Evolutionary conservation across 306 rosid species (phyloP).

Genomic region (Lathyrus sativus): DNA sequence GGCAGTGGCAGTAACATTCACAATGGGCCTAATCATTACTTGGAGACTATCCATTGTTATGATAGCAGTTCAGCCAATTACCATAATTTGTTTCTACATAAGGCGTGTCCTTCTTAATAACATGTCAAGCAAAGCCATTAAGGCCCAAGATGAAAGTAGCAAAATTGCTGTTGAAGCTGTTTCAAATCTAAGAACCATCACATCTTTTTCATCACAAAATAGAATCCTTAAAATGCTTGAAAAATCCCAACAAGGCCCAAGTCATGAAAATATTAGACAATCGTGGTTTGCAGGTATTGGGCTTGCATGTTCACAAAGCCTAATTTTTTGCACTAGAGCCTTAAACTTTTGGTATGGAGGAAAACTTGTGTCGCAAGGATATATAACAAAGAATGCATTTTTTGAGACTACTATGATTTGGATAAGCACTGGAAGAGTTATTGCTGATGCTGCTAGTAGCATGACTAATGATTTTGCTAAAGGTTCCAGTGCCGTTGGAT

Average conservation of each 20-base stretch:
- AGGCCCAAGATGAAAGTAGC: slow-evolving; percentile 73
- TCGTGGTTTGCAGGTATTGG: slow-evolving; percentile 89
- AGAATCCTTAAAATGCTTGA: slow-evolving; percentile 76
- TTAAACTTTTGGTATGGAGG: slow-evolving; percentile 87
- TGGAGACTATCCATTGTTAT: slow-evolving; percentile 86
- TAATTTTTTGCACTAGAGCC: slow-evolving; percentile 60
- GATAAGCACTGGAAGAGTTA: slow-evolving; percentile 75
- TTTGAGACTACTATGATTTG: slow-evolving; percentile 76
- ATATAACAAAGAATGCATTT: slow-evolving; percentile 47
- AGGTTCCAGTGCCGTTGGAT: slow-evolving; percentile 66
- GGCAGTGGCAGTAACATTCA: slow-evolving; percentile 66
- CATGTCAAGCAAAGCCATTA: slow-evolving; percentile 64
- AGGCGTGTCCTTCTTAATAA: slow-evolving; percentile 63
- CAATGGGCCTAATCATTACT: slow-evolving; percentile 75
- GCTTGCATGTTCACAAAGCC: slow-evolving; percentile 68
- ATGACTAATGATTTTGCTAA: slow-evolving; percentile 81
- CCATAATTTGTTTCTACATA: slow-evolving; percentile 65
- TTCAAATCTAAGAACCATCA: slow-evolving; percentile 73
- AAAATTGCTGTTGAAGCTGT: slow-evolving; percentile 92
- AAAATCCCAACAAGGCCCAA: slow-evolving; percentile 72
- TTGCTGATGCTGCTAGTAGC: slow-evolving; percentile 80
- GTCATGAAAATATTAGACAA: slow-evolving; percentile 59
- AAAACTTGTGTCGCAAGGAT: slow-evolving; percentile 54
- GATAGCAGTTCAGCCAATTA: slow-evolving; percentile 77
- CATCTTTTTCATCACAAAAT: slow-evolving; percentile 87